phyloP scores from a whole-genome alignment of 2,329 filamentous ascomycete species.

The Raffaelea albimanens region DNA sequence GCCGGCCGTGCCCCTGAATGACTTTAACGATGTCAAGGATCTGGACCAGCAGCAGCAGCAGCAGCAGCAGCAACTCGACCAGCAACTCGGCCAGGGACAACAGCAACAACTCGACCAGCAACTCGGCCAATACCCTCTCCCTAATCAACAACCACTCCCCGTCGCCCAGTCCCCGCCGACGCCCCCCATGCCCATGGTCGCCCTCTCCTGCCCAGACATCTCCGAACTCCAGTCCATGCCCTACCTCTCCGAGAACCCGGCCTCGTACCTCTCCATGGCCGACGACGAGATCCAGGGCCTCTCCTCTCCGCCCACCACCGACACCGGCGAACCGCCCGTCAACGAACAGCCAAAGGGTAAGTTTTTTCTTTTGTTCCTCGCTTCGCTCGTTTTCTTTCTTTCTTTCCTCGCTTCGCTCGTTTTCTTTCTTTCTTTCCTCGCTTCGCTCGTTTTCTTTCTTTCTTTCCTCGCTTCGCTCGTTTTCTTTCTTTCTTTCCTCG shows the following conservation, averaged over 20 bases:
- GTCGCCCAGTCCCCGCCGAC: not conserved
- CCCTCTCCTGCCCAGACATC: slow-evolving; percentile 14
- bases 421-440: not conserved
- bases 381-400: not conserved
- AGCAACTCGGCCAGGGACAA: not conserved
- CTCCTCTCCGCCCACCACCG: not conserved
- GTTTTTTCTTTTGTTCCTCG: not conserved
- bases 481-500: no score
- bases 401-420: not conserved
- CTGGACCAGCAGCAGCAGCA: not conserved
- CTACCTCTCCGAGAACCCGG: slow-evolving; percentile 15
- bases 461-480: no score
- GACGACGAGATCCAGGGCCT: slow-evolving; percentile 7
- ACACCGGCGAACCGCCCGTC: slow-evolving; percentile 1
- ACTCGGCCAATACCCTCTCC: not conserved
- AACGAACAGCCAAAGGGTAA: not conserved
- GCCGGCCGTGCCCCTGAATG: not conserved
- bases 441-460: not conserved
- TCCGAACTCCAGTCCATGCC: slow-evolving; percentile 10
- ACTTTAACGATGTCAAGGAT: slow-evolving; percentile 2
- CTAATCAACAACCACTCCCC: not conserved
- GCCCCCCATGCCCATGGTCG: slow-evolving; percentile 10
- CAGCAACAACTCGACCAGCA: not conserved
- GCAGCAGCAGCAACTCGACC: no score
- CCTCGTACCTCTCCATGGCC: slow-evolving; percentile 18